Base-by-base conservation (phyloP, 441 rosid species). In the Theobroma grandiflorum region DNA sequence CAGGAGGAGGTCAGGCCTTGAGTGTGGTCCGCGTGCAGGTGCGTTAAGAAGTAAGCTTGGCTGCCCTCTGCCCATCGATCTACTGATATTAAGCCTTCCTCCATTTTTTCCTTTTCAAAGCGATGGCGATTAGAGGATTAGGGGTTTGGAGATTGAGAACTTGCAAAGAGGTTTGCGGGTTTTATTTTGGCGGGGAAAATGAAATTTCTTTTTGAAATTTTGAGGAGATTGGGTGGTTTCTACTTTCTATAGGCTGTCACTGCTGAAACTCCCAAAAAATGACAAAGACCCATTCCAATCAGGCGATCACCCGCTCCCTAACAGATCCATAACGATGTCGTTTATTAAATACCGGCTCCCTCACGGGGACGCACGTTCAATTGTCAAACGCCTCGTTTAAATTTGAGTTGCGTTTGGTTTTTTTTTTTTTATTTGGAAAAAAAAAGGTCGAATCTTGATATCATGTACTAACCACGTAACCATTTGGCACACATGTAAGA, bases 1-100 rank as follows among this genome's bases (percentile, higher is more conserved):
- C 98, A 95, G 14, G 72, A 37, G 58, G 89, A 75, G 85, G 88
- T 75, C 72, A 92, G 90, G 82, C 98, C 98, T 2, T 80, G 85
- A 18, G 94, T 91, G 85, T 91, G 95, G 45, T 93, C 98, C 33
- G 94, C 77, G 89, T 93, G 95, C 61, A 93, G 85, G 85, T 93
- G 97, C 12, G 95, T 93, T 67, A 92, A 80, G 88, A 95, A 93
- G 87, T 95, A 95, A 0, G 85, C 90, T 43, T 91, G 94, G 85
- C 98, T 93, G 8, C 89, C 91, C 9, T 71, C 89, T 49, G 82
- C 80, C 95, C 95, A 95, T 74, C 90, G 89, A 74, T 95, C 97
- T 77, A 93, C 95, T 65, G 96, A 91, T 75, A 95, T 87, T 77
- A 95, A 73, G 14, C 94, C 94, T 70, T 83, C 85, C 85, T 93